Conservation (phyloP, 192 early-diverging fungal species). For the Mortierella antarctica region DNA sequence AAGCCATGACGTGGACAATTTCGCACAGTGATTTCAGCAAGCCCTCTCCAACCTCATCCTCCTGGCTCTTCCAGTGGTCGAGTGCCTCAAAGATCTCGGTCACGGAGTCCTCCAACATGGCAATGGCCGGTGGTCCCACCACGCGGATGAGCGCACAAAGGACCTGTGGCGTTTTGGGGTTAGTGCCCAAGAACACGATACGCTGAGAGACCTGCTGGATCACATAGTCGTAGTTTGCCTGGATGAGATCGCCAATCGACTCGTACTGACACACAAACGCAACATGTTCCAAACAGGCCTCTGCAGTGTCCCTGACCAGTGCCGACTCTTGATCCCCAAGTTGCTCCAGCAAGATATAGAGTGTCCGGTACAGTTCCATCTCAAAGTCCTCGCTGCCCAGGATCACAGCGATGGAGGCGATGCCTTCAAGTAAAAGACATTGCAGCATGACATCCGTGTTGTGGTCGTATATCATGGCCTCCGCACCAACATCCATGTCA, state of each 20-base stretch:
- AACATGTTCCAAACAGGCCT: constrained; percentile 55
- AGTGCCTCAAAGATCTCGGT: constrained; percentile 68
- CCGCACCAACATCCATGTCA: constrained; percentile 2
- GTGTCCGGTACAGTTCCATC: constrained; percentile 53
- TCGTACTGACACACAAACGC: constrained; percentile 50
- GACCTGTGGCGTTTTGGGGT: constrained; percentile 63
- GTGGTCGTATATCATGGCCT: constrained; percentile 24
- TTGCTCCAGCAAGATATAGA: constrained; percentile 59
- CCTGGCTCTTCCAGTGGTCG: constrained; percentile 58
- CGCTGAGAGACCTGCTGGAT: constrained; percentile 60
- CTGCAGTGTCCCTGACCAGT: constrained; percentile 53
- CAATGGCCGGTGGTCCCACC: constrained; percentile 52
- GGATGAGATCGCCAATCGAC: constrained; percentile 48
- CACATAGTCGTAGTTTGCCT: constrained; percentile 65
- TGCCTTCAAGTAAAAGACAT: constrained; percentile 36
- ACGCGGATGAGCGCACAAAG: constrained; percentile 61
- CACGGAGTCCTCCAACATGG: constrained; percentile 63
- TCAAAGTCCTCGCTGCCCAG: constrained; percentile 40
- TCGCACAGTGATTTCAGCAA: constrained; percentile 47
- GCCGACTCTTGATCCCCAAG: constrained; percentile 58
- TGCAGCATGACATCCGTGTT: constrained; percentile 30
- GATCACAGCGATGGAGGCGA: constrained; percentile 40
- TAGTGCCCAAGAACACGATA: constrained; percentile 44
- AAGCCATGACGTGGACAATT: constrained; percentile 45
- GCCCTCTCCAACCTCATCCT: constrained; percentile 54